phyloP scores from a whole-genome alignment of 2,329 filamentous ascomycete species.

The Trichoderma sp. region DNA sequence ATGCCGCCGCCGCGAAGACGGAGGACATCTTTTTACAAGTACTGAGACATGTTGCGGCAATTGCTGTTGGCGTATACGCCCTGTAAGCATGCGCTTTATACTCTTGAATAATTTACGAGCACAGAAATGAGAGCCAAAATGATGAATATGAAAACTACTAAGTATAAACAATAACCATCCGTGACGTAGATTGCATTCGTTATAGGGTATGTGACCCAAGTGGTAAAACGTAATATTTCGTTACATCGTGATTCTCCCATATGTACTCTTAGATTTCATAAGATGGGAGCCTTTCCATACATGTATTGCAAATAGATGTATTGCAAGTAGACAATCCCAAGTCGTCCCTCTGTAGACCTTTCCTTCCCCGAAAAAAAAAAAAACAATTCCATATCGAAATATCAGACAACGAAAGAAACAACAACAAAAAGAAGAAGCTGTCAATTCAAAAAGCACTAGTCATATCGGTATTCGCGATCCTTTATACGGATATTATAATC shows the following conservation, averaged over 20 bases:
- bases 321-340: neutral
- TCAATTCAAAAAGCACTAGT: constrained; percentile 24
- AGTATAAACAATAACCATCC: neutral
- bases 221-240: neutral
- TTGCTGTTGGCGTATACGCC: neutral
- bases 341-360: neutral
- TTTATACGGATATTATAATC: constrained; percentile 25
- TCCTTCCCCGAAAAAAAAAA: neutral
- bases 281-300: neutral
- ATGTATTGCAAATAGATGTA: neutral
- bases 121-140: neutral
- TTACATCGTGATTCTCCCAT: neutral
- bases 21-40: constrained; percentile 17
- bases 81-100: neutral
- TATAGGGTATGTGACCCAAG: neutral
- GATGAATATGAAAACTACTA: neutral
- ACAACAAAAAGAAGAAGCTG: neutral
- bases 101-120: neutral
- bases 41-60: neutral
- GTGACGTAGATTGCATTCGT: neutral
- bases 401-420: neutral
- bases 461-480: constrained; percentile 29
- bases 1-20: neutral
- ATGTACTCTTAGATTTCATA: neutral
- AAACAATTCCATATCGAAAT: neutral